Conservation (phyloP, 106 monocot genomes). For the Alisma plantagoaquatica region DNA sequence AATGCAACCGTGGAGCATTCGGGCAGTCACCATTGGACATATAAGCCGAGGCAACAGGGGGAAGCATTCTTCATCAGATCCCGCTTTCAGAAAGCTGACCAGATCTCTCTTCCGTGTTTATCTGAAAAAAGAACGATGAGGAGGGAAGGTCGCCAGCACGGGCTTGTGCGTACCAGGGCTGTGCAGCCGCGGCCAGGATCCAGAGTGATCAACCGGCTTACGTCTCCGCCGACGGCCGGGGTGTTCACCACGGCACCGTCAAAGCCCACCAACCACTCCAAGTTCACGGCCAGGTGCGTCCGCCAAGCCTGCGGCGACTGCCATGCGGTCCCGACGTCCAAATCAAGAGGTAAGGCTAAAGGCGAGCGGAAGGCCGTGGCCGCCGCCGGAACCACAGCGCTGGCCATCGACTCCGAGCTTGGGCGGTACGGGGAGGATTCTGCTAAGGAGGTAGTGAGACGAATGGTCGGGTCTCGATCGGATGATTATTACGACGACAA, state of each 20-base stretch:
- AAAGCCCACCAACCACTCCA: slow-evolving; percentile 50
- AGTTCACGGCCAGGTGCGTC: slow-evolving; percentile 48
- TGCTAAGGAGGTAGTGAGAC: not conserved
- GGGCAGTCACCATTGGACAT: too few species aligned
- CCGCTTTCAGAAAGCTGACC: too few species aligned
- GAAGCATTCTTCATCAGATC: too few species aligned
- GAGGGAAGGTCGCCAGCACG: slow-evolving; percentile 74
- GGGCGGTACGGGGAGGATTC: not conserved
- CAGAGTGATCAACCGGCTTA: slow-evolving; percentile 1
- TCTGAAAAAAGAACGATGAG: slow-evolving; percentile 36
- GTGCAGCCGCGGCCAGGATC: not conserved
- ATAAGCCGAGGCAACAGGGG: too few species aligned
- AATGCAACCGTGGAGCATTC: too few species aligned
- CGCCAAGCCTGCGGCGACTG: slow-evolving; percentile 10
- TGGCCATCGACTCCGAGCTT: not conserved
- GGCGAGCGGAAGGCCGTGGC: slow-evolving; percentile 8
- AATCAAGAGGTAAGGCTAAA: slow-evolving; percentile 29
- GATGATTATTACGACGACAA: too few species aligned
- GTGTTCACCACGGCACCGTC: slow-evolving; percentile 7
- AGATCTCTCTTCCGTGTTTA: too few species aligned
- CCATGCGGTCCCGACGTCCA: slow-evolving; percentile 8
- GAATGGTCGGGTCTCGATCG: too few species aligned
- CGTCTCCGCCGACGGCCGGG: slow-evolving; percentile 14
- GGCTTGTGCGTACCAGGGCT: slow-evolving; percentile 15
- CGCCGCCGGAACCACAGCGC: not conserved